Conservation (phyloP, 2,329 filamentous ascomycete species). For the Truncatella angustata region DNA sequence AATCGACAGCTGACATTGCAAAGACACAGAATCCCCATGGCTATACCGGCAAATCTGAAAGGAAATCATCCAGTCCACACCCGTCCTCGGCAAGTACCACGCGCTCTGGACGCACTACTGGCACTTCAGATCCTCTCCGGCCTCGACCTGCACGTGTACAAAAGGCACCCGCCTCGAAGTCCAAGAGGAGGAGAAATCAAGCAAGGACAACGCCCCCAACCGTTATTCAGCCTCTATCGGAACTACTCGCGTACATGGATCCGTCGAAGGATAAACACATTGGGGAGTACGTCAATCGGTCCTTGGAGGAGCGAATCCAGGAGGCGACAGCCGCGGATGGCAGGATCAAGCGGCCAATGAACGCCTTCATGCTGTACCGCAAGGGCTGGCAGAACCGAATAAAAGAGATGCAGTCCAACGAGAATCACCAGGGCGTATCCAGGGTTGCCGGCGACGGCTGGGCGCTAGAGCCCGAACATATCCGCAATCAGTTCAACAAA, state of each 20-base stretch:
- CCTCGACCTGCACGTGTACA: slow-evolving; percentile 29
- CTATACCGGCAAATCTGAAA: slow-evolving; percentile 48
- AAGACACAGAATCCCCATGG: background rate
- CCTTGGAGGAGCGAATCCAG: slow-evolving; percentile 60
- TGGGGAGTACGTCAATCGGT: slow-evolving; percentile 72
- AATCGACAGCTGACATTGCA: too few species aligned
- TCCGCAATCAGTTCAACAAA: slow-evolving; percentile 74
- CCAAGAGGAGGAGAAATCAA: slow-evolving; percentile 40
- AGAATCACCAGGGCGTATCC: slow-evolving; percentile 93
- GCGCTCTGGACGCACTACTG: slow-evolving; percentile 33
- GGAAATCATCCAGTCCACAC: slow-evolving; percentile 48
- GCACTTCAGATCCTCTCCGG: slow-evolving; percentile 24
- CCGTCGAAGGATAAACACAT: slow-evolving; percentile 73
- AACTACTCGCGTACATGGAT: slow-evolving; percentile 62
- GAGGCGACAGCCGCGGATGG: slow-evolving; percentile 68
- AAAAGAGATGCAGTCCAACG: slow-evolving; percentile 76
- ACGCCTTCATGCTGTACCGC: slow-evolving; percentile 96
- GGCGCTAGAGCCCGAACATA: slow-evolving; percentile 71
- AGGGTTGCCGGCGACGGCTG: slow-evolving; percentile 84
- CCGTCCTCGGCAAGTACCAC: slow-evolving; percentile 26
- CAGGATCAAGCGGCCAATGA: slow-evolving; percentile 90
- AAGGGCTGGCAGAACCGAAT: slow-evolving; percentile 87
- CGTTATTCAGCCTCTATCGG: slow-evolving; percentile 67
- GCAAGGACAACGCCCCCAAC: slow-evolving; percentile 41
- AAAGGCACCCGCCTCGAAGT: slow-evolving; percentile 36